phyloP scores from a whole-genome alignment of 331 rosid species.

The Erythrophleum ivorense region DNA sequence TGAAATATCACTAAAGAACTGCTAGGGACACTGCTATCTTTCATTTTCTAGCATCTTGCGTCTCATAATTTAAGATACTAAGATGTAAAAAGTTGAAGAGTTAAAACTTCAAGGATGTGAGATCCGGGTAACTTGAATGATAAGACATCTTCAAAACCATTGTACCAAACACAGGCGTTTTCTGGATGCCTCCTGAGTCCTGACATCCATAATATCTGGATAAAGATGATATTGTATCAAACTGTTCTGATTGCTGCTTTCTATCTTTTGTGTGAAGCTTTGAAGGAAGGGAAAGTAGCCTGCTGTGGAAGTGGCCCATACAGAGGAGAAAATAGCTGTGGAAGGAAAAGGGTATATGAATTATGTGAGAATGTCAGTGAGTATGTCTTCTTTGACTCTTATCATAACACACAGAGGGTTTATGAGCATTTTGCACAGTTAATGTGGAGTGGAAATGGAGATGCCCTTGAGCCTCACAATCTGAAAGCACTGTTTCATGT shows the following conservation, averaged over 20 bases:
- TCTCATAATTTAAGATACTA: no score
- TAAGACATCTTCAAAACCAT: no score
- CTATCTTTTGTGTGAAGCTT: constrained; percentile 30
- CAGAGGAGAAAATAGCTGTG: constrained; percentile 49
- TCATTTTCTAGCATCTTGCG: no score
- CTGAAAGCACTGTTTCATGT: constrained; percentile 1
- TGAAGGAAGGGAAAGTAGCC: constrained; percentile 41
- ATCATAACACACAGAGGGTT: constrained; percentile 36
- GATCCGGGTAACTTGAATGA: no score
- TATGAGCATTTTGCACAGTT: constrained; percentile 30
- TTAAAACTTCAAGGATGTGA: no score
- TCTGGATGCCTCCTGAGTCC: no score
- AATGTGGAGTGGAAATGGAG: constrained; percentile 42
- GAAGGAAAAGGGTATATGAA: constrained; percentile 44
- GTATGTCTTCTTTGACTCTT: constrained; percentile 45
- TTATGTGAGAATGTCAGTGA: constrained; percentile 41
- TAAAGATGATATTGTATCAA: no score
- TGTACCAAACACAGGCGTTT: no score
- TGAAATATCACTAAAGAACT: not conserved
- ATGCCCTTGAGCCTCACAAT: constrained; percentile 22
- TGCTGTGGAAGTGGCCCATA: constrained; percentile 53
- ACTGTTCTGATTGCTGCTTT: no score
- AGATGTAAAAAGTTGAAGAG: no score
- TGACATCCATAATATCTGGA: no score
- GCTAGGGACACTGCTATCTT: not conserved